Evolutionary conservation across 257 asterid species (phyloP).

Genomic region (Leonotis leonurus): DNA sequence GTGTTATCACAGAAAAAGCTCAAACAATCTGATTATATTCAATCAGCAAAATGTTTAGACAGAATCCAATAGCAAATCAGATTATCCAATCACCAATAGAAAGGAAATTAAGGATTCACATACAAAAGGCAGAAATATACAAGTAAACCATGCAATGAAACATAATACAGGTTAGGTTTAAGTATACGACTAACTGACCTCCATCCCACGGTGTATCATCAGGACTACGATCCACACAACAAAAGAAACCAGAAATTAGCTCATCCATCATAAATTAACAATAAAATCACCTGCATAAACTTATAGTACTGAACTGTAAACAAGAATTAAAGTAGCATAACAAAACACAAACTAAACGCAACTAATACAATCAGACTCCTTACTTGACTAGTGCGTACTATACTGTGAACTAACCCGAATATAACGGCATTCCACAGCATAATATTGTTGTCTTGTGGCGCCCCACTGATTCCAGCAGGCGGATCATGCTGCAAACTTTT

Average conservation of each 20-base stretch:
- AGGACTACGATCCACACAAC: slow-evolving; percentile 56
- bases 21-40: too few relatives aligned
- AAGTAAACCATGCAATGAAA: neutral
- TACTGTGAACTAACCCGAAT: slow-evolving; percentile 45
- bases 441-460: slow-evolving; percentile 71
- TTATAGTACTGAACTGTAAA: neutral
- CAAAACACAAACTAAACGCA: neutral
- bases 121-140: neutral
- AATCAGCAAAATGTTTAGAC: too few relatives aligned
- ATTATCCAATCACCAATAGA: neutral
- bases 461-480: slow-evolving; percentile 75
- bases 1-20: too few relatives aligned
- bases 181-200: slow-evolving; percentile 43
- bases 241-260: slow-evolving; percentile 23
- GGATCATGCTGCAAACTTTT: slow-evolving; percentile 80
- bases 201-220: slow-evolving; percentile 95
- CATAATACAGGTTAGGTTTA: neutral
- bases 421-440: slow-evolving; percentile 83
- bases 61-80: too few relatives aligned
- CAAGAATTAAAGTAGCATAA: neutral
- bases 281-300: neutral
- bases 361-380: neutral
- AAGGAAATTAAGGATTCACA: neutral
- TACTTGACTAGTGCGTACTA: neutral
- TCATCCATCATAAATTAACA: slow-evolving; percentile 9